Conservation (phyloP, 1,284 basidiomycete genomes). For the Cryptococcus sp. region DNA sequence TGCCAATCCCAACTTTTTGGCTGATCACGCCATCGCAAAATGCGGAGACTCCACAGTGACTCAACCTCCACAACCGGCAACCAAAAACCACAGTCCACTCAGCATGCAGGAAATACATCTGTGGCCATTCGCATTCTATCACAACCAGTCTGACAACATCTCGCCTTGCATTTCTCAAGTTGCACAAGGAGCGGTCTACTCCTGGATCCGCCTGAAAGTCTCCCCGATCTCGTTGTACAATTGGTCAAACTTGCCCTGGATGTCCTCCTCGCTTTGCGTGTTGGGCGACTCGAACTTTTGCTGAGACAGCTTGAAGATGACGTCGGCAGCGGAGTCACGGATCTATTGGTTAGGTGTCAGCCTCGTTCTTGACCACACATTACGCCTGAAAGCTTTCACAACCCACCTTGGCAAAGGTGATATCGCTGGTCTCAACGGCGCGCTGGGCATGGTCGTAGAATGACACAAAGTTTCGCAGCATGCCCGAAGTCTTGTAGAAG, state of each 20-base stretch:
- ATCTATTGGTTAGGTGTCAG: slow-evolving; percentile 55
- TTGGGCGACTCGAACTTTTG: slow-evolving; percentile 88
- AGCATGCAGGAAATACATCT: too few relatives aligned
- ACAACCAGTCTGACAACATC: too few relatives aligned
- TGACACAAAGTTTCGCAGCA: slow-evolving; percentile 94
- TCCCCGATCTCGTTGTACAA: slow-evolving; percentile 82
- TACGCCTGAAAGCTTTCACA: background rate
- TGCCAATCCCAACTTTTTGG: too few relatives aligned
- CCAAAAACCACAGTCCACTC: too few relatives aligned
- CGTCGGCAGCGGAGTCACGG: slow-evolving; percentile 80
- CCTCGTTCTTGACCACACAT: too few relatives aligned
- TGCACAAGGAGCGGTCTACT: slow-evolving; percentile 55
- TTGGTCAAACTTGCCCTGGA: slow-evolving; percentile 76
- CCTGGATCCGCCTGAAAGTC: slow-evolving; percentile 81
- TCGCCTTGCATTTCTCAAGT: background rate
- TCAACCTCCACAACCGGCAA: too few relatives aligned
- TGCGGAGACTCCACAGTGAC: too few relatives aligned
- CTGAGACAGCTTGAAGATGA: slow-evolving; percentile 95
- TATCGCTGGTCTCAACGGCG: slow-evolving; percentile 78
- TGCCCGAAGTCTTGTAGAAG: slow-evolving; percentile 96
- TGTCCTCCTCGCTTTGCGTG: slow-evolving; percentile 77
- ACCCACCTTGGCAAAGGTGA: slow-evolving; percentile 76
- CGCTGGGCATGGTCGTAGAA: slow-evolving; percentile 85
- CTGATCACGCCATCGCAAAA: too few relatives aligned
- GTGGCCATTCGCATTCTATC: too few relatives aligned